A percentile compares a stretch with the other conserved stretches of the same genome.
These are phyloP conservation scores for Coemansia sp. DNA, from an alignment of 192 early-diverging fungal genomes.

Conservation along the genomic window DNA sequence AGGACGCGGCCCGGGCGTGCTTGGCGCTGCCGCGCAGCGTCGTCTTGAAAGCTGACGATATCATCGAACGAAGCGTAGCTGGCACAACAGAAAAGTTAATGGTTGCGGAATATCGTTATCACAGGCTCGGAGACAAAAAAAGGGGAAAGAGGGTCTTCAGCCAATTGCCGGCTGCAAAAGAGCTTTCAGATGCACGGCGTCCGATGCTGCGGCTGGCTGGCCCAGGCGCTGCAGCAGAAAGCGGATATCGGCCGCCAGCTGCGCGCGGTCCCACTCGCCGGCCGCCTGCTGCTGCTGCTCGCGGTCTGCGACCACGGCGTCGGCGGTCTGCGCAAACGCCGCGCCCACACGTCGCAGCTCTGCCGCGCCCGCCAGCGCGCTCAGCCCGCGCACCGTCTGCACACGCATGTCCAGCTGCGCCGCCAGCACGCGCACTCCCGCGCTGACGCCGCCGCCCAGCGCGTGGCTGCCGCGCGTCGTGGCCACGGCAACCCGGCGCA, in stretches of 20 bases:
- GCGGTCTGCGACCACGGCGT: not conserved
- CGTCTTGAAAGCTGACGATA: slow-evolving; percentile 13
- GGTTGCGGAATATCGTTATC: not conserved
- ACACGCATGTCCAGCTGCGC: slow-evolving; percentile 18
- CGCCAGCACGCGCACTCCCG: slow-evolving; percentile 11
- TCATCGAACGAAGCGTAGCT: slow-evolving; percentile 7
- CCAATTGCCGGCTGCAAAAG: too few species aligned
- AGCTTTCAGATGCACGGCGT: slow-evolving; percentile 4
- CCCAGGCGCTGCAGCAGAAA: slow-evolving; percentile 10
- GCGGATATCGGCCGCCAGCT: slow-evolving; percentile 22
- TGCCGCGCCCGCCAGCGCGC: not conserved
- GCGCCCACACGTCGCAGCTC: not conserved
- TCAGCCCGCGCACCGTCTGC: slow-evolving; percentile 36
- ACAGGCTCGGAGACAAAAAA: not conserved
- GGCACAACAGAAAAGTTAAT: too few species aligned
- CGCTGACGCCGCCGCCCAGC: not conserved
- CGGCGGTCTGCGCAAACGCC: slow-evolving; percentile 5
- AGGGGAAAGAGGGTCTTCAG: not conserved
- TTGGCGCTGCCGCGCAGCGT: slow-evolving; percentile 1
- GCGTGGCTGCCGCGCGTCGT: not conserved
- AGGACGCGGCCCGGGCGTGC: slow-evolving; percentile 7
- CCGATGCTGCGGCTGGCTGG: not conserved
- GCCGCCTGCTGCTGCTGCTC: not conserved
- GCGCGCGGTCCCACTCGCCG: slow-evolving; percentile 27
- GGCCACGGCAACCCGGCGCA: slow-evolving; percentile 25